A percentile compares a stretch with the other conserved stretches of the same genome.
Evolutionary conservation across 2,329 filamentous ascomycete species (phyloP).

Genomic region (Ceratocystis ficicola): DNA sequence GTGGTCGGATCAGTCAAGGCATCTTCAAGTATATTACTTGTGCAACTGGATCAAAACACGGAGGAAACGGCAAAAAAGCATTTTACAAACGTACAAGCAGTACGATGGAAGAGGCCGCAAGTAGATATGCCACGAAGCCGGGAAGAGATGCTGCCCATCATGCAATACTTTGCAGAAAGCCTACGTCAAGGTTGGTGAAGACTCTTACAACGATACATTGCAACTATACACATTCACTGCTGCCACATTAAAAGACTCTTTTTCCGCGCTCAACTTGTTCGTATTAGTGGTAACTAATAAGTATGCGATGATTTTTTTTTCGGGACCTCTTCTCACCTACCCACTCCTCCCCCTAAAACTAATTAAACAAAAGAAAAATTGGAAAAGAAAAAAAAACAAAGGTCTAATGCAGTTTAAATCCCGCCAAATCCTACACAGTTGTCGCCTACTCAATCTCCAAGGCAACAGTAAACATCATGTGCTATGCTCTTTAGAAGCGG

Average conservation of each 20-base stretch:
- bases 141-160: constrained; percentile 81
- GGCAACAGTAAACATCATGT: background rate
- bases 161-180: constrained; percentile 66
- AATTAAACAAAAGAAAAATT: background rate
- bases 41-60: constrained; percentile 49
- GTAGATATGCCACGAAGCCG: constrained; percentile 73
- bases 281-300: constrained; percentile 4
- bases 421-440: background rate
- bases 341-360: background rate
- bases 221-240: background rate
- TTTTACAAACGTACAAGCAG: constrained; percentile 55
- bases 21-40: constrained; percentile 50
- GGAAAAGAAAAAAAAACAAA: background rate
- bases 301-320: background rate
- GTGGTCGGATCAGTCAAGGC: constrained; percentile 40
- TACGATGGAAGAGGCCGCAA: constrained; percentile 55
- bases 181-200: constrained; percentile 29
- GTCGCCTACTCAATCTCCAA: background rate
- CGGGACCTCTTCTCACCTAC: background rate
- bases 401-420: background rate
- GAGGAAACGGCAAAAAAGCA: constrained; percentile 51
- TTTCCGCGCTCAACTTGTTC: background rate
- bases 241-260: background rate
- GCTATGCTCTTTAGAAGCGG: constrained; percentile 17
- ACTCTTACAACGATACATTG: too few relatives aligned